Percentiles rank a stretch among this genome's conserved stretches.
phyloP scores from a whole-genome alignment of 768 basidiomycete species.

The Gyrodon lividus region DNA sequence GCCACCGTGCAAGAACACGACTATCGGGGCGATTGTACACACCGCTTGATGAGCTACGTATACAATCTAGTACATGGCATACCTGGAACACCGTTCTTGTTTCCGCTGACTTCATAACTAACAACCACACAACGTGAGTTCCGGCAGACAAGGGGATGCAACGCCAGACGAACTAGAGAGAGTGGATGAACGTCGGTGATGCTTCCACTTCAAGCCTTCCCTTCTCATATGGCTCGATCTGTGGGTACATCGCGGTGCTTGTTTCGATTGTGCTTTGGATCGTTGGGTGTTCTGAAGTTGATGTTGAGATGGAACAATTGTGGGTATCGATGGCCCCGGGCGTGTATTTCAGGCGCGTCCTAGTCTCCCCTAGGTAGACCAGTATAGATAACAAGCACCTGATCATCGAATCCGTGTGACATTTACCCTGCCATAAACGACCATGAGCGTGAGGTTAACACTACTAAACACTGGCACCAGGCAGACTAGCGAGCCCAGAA shows the following conservation, averaged over 20 bases:
- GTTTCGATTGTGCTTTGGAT: slow-evolving; percentile 4
- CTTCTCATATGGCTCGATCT: slow-evolving; percentile 60
- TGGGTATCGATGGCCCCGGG: slow-evolving; percentile 26
- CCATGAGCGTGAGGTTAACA: too few relatives aligned
- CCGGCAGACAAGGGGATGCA: not conserved
- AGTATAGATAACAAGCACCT: too few relatives aligned
- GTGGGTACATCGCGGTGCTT: slow-evolving; percentile 57
- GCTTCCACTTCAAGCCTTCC: slow-evolving; percentile 71
- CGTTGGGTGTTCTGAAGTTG: not conserved
- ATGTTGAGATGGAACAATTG: not conserved
- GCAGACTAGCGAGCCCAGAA: too few relatives aligned
- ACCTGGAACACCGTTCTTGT: slow-evolving; percentile 75
- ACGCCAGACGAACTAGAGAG: slow-evolving; percentile 59
- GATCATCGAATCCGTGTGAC: too few relatives aligned
- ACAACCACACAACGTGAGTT: not conserved
- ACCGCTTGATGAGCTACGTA: not conserved
- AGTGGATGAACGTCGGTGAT: slow-evolving; percentile 46
- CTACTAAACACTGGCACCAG: too few relatives aligned
- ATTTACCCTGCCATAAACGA: too few relatives aligned
- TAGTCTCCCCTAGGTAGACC: too few relatives aligned
- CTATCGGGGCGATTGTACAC: slow-evolving; percentile 33
- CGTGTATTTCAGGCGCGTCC: too few relatives aligned
- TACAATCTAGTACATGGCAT: slow-evolving; percentile 10
- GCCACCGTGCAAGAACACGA: slow-evolving; percentile 83
- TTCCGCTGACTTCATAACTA: slow-evolving; percentile 83